phyloP scores from a whole-genome alignment of 2,329 filamentous ascomycete genomes.

The Epichloe hybrida region DNA sequence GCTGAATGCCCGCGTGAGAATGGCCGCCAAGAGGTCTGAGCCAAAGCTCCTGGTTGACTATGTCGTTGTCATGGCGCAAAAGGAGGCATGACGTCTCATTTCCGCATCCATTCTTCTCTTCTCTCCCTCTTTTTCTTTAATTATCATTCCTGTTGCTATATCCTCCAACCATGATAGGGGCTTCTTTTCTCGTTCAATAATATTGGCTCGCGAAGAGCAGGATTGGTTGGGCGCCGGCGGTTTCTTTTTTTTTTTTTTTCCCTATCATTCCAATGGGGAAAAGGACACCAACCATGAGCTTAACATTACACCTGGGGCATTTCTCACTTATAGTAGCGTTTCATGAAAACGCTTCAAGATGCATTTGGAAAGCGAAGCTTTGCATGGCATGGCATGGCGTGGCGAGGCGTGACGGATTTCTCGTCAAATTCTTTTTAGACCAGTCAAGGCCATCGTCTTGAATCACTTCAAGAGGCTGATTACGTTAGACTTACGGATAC shows the following conservation, averaged over 20 bases:
- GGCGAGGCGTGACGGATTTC: no score
- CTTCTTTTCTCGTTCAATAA: no score
- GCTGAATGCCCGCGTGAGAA: constrained; percentile 13
- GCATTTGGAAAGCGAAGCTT: background rate
- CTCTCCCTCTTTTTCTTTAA: background rate
- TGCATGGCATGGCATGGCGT: background rate
- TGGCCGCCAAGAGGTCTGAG: constrained; percentile 12
- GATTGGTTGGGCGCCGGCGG: background rate
- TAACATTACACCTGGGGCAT: background rate
- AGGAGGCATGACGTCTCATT: constrained; percentile 7
- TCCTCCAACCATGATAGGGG: no score
- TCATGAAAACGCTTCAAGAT: background rate
- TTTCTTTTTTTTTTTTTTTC: background rate
- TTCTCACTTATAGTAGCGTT: background rate
- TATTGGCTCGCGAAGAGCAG: no score
- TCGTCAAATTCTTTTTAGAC: no score
- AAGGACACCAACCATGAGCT: background rate
- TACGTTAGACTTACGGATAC: no score
- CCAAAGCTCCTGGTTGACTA: constrained; percentile 20
- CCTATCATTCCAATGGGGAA: no score
- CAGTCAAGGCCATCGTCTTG: background rate
- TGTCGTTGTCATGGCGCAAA: constrained; percentile 17
- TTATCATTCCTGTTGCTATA: background rate
- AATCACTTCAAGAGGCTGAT: background rate
- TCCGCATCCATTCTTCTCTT: background rate